These are phyloP conservation scores for Ogataea hybrid DNA, from an alignment of 1,139 yeast species.

Conservation along the genomic window DNA sequence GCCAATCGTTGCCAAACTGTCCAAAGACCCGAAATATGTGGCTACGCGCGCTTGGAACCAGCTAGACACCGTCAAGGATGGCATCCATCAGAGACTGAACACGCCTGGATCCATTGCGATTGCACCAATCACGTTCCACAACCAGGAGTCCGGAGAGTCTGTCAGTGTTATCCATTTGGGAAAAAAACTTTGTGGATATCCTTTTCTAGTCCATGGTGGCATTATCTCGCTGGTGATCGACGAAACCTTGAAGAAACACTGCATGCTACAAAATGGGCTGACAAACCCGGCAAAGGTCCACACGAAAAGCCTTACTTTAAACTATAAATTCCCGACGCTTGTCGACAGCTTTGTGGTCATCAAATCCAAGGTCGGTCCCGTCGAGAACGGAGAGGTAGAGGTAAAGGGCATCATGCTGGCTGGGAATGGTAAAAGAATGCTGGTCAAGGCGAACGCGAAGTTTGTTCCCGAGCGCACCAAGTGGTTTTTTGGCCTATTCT, in stretches of 20 bases:
- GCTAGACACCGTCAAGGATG: conserved; percentile 42
- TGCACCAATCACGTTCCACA: conserved; percentile 69
- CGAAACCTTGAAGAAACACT: conserved; percentile 43
- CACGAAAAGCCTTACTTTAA: conserved; percentile 49
- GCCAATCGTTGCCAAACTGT: conserved; percentile 50
- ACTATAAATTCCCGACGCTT: conserved; percentile 70
- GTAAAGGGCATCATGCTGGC: conserved; percentile 37
- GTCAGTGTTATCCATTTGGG: conserved; percentile 77
- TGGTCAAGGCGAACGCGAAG: conserved; percentile 43
- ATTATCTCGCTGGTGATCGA: conserved; percentile 78
- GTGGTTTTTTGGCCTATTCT: conserved; percentile 20
- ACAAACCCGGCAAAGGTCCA: conserved; percentile 22
- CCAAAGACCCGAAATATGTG: conserved; percentile 41
- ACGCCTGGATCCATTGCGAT: conserved; percentile 78
- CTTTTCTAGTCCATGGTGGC: conserved; percentile 88
- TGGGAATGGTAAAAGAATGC: conserved; percentile 34
- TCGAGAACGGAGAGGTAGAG: conserved; percentile 35
- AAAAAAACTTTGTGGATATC: conserved; percentile 78
- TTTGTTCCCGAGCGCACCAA: conserved; percentile 11
- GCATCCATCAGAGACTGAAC: conserved; percentile 40
- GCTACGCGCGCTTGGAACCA: conserved; percentile 60
- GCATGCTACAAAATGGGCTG: conserved; percentile 25
- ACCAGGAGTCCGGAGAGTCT: conserved; percentile 54
- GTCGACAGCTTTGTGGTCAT: conserved; percentile 78
- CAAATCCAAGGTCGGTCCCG: conserved; percentile 43